Percentiles rank a stretch among this genome's conserved stretches.
Conservation (phyloP, 2,329 filamentous ascomycete genomes). For the Neonectria coccinea region DNA sequence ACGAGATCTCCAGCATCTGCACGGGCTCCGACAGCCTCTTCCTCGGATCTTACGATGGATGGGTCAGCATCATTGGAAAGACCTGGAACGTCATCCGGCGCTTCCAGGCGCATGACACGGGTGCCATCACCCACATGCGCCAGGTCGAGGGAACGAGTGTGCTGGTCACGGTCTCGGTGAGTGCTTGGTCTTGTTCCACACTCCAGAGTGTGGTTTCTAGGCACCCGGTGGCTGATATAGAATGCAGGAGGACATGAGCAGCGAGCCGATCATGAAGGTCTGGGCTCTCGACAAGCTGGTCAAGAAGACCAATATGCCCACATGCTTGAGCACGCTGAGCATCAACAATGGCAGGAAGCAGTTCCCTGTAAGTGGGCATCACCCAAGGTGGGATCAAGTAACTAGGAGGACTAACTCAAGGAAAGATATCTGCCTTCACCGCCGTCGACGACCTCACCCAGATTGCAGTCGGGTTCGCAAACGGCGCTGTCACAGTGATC, state of each 20-base stretch:
- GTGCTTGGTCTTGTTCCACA: constrained; percentile 34
- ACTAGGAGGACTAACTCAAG: constrained; percentile 15
- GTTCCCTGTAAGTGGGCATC: constrained; percentile 76
- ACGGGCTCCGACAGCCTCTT: constrained; percentile 92
- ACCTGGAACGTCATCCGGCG: constrained; percentile 87
- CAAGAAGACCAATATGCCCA: constrained; percentile 91
- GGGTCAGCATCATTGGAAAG: constrained; percentile 87
- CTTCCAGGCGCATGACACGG: constrained; percentile 87
- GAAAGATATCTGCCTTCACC: constrained; percentile 85
- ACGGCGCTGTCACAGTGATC: constrained; percentile 93
- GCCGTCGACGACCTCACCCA: constrained; percentile 90
- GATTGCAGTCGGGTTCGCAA: constrained; percentile 94
- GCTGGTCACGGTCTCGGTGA: constrained; percentile 81
- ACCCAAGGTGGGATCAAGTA: fast-evolving
- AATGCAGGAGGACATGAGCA: constrained; percentile 81
- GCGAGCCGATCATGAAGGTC: constrained; percentile 92
- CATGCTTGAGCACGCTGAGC: constrained; percentile 85
- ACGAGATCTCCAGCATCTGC: constrained; percentile 84
- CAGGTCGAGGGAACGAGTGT: constrained; percentile 89
- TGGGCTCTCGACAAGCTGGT: constrained; percentile 95
- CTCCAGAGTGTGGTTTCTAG: neutral
- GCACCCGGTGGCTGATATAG: constrained; percentile 21
- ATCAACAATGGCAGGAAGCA: constrained; percentile 92
- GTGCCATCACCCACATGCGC: constrained; percentile 89
- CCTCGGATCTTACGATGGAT: constrained; percentile 85